Conservation (phyloP, 2,329 filamentous ascomycete species). For the Diaporthe eres region DNA sequence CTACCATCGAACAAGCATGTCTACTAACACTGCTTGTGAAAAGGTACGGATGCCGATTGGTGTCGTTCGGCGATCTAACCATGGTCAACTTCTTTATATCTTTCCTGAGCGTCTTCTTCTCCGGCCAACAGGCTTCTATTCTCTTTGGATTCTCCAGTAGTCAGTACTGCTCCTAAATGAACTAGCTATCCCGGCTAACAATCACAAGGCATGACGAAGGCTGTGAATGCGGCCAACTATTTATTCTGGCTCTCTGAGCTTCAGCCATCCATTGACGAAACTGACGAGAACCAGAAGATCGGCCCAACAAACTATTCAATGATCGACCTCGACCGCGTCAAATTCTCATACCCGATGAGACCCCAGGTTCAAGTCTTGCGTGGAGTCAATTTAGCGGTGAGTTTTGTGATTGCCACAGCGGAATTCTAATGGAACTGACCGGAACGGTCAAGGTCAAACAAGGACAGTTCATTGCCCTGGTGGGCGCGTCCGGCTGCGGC, state of each 20-base stretch:
- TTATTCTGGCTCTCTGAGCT: background rate
- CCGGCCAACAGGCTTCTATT: background rate
- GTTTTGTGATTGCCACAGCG: background rate
- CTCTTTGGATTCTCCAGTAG: background rate
- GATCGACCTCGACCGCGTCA: background rate
- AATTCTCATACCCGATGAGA: background rate
- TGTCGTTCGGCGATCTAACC: background rate
- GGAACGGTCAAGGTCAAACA: background rate
- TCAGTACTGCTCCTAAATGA: background rate
- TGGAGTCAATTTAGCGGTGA: background rate
- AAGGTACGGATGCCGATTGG: background rate
- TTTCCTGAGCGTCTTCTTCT: background rate
- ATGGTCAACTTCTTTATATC: background rate
- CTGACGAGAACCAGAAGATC: background rate
- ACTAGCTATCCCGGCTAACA: background rate
- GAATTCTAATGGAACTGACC: background rate
- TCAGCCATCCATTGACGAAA: background rate
- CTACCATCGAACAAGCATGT: background rate
- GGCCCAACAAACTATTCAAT: background rate
- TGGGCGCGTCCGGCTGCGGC: background rate
- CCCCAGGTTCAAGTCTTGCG: background rate
- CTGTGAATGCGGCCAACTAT: background rate
- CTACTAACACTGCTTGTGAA: background rate
- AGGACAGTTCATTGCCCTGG: background rate
- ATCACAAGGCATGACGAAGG: background rate